Evolutionary conservation across 1,284 basidiomycete species (phyloP), one percentile per base, ranked within the genome.

Genomic region (Fomitopsis palustris): DNA sequence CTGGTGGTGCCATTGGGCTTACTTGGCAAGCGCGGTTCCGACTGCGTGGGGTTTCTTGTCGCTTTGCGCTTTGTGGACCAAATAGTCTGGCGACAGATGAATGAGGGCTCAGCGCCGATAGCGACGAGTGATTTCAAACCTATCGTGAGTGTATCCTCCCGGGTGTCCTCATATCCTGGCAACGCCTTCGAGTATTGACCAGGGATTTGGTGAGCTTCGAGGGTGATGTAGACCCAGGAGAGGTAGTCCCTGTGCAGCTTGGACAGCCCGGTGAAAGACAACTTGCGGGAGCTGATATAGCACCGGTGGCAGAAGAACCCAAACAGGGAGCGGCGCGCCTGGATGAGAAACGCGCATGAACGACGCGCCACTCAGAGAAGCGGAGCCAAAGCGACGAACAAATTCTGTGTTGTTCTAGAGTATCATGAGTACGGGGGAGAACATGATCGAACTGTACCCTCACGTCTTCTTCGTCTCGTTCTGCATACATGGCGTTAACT

Each of bases 251-350:
- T 71, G 61, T 83, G 82, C 35, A 93, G 77, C 60, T 81, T 81
- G 45, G 81, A 76, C 19, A 88, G 76, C 4, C 86, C 90, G 55
- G 81, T 77, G 63, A 87, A 90, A 0, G 90, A 90, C 4, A 93
- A 76, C 67, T 93, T 93, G 64, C 81, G 69, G 70, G 87, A 92
- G 65, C 81, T 86, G 54, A 90, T 77, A 61, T 81, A 86, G 67
- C 87, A 90, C 47, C 91, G 80, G 53, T 90, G 85, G 65, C 81
- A 85, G 65, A 92, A 92, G 65, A 84, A 89, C 2, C 90, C 91
- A 70, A 92, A 90, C 33, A 90, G 73, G 0, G 91, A 93, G n/a
- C 89, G 85, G 37, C 85, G 83, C 57, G 76, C 75, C 86, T 87
- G 65, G 16, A 25, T 57, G n/a, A 17, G 55, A 45, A n/a, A 6